Base-by-base conservation (phyloP, 2,329 filamentous ascomycete species). In the Pseudogymnoascus pannorum region DNA sequence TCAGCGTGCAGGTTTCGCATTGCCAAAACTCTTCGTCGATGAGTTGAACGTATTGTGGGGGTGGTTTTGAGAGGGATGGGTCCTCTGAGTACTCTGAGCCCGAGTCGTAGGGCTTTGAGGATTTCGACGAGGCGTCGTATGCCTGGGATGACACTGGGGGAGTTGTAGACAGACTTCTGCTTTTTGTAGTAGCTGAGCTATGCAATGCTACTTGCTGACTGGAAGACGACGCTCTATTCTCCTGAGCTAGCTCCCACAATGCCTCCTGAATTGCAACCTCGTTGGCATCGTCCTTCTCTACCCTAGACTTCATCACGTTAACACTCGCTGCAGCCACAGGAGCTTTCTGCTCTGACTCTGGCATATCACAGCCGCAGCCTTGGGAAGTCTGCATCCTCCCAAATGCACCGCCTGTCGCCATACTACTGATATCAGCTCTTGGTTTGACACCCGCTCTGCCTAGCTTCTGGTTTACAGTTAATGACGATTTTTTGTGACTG, bases 251-350 rank as follows among this genome's bases (percentile, higher is more conserved):
- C 69, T 97, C 92, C 77, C 90, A 92, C 31, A 95, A 78, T 0
- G 92, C 92, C 69, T 92, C 86, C 60, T 91, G 86, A 64, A 96
- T 96, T 4, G 92, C 92, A 22, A 84, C 81, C 61, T 96, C 91
- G 68, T 96, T 95, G 3, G 91, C 92, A 67, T 92, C 87, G 61
- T 96, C 91, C 72, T 95, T 89, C 66, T 95, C 91, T 0, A 91
- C 91, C 69, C 89, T 84, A 0, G 92, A 97, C 63, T 82, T 83
- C 76, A 95, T 93, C 0, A 91, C 90, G 66, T 88, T 88, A 61
- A 79, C 79, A 5, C 84, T 85, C 36, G 87, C 88, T 62, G 77
- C 77, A 59, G 89, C 82, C 14, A 78, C 79, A 36, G 89, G 82
- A 54, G 86, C 81, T 3, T 81, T 80, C 18, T 92, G 84, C 69